These are phyloP conservation scores for Backusella luteola DNA, from an alignment of 192 early-diverging fungal species.

Conservation along the genomic window DNA sequence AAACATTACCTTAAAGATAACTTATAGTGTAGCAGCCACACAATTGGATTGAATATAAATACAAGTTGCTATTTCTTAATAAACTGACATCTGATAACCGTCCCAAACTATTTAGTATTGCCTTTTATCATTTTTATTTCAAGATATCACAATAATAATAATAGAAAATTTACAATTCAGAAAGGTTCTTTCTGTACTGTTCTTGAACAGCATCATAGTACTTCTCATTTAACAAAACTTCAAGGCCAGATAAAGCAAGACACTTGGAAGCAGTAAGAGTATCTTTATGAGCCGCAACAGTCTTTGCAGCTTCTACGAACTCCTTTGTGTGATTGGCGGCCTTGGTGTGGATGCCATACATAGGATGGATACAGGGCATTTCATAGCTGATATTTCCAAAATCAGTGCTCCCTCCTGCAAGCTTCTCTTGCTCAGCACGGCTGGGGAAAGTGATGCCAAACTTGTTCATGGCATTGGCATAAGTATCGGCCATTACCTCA, in stretches of 20 bases:
- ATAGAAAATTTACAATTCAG: background rate
- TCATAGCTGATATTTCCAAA: conserved; percentile 66
- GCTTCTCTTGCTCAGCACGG: conserved; percentile 20
- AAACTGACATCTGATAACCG: no score
- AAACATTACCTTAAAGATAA: no score
- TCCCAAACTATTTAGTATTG: no score
- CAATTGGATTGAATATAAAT: no score
- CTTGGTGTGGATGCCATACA: conserved; percentile 43
- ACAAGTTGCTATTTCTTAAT: no score
- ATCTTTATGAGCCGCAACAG: conserved; percentile 52
- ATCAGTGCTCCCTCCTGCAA: conserved; percentile 57
- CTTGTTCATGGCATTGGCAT: conserved; percentile 38
- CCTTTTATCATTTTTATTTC: no score
- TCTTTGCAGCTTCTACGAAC: conserved; percentile 59
- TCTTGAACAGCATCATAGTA: conserved; percentile 47
- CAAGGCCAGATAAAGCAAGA: conserved; percentile 47
- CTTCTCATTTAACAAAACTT: conserved; percentile 44
- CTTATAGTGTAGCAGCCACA: no score
- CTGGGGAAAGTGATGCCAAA: conserved; percentile 30
- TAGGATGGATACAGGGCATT: conserved; percentile 50
- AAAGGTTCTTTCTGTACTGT: conserved; percentile 30
- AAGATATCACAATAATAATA: background rate
- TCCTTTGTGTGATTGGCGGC: conserved; percentile 61
- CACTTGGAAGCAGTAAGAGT: conserved; percentile 55
- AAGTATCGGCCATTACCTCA: conserved; percentile 34